Evolutionary conservation across 495 filamentous ascomycete species (phyloP), one percentile per base, ranked within the genome.

Genomic region (Jackrogersella multiformis): DNA sequence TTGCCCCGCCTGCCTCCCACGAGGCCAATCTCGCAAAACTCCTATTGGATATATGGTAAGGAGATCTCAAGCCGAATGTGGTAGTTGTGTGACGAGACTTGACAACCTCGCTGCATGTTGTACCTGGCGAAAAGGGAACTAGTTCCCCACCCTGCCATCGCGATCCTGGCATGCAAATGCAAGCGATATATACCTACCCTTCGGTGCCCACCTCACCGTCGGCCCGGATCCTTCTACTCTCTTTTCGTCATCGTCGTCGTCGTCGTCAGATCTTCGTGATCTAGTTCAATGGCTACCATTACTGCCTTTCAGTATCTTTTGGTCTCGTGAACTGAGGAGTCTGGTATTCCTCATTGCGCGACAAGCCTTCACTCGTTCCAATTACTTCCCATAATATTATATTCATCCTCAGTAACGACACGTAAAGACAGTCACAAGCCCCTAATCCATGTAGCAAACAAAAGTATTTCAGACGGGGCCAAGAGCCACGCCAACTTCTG

Each of bases 301-400:
- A 32, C 44, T 71, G 41, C 57, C 36, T 53, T 66, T 59, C 61
- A 64, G 65, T 62, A 45, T 73, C 53, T 74, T 57, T 66, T 74
- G 72, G 68, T 73, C 66, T 49, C 32, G 56, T 66, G 74, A 73
- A 69, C 74, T 74, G 77, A 70, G 79, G 79, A 69, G 74, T 81
- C 77, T 78, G 80, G 77, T 62, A 79, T 80, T 80, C 78, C 76
- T 80, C 76, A 61, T 69, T 56, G 54, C 66, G 55, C 54, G 65
- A 44, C 18, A 53, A 48, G 46, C 24, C 30, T 54, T 45, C 65
- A 63, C 65, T 68, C 66, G 66, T 57, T 68, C 54, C 56, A 46
- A 64, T 68, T 48, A 44, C 35, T 64, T 51, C 32, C 34, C 41
- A 26, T 28, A 30, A 20, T 38, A 38, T 30, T 58, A 71, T 41